Base-by-base conservation (phyloP, 495 filamentous ascomycete species). In the Paragyromitra xinjiangensis region DNA sequence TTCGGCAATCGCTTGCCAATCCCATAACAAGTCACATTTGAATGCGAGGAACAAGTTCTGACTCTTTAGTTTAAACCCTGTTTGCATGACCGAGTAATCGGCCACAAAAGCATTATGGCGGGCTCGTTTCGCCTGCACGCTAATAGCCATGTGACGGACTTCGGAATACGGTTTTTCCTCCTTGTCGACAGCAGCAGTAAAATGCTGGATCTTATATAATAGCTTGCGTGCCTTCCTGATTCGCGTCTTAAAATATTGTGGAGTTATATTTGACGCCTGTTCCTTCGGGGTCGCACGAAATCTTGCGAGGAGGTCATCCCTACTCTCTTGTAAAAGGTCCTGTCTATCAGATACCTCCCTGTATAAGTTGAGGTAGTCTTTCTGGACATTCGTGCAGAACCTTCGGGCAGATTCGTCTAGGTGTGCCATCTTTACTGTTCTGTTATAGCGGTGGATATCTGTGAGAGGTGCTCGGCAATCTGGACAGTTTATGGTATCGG, bases 401-500 rank as follows among this genome's bases (percentile, higher is more conserved):
- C 89, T 90, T 81, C 91, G 92, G 0, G 90, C 90, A 0, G 88
- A 84, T 79, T 92, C 90, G 65, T 94, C 90, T 1, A 94, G 83
- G 61, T 88, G 81, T 5, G 87, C 91, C 3, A 89, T 86, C 45
- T 88, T 86, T 37, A 92, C 86, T 6, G 94, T 87, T 24, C 91
- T 86, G 39, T 90, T 88, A 78, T 94, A 94, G 16, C 92, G 84
- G 9, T 90, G 83, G 67, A 93, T 86, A 59, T 87, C 85, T 24
- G 90, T 85, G 29, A 94, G 83, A 3, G 90, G 86, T 0, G 87
- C 87, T 8, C 91, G 88, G 79, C 92, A 95, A 2, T 74, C 85
- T 2, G 91, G 89, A 83, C 91, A 94, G 4, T 81, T 85, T 71
- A 88, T 90, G 39, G 90, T 83, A n/a, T 64, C 66, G 0, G 59